Percentiles rank a stretch among this genome's conserved stretches.
phyloP scores from a whole-genome alignment of 2,329 filamentous ascomycete genomes.

The Pestalotiopsis sp. region DNA sequence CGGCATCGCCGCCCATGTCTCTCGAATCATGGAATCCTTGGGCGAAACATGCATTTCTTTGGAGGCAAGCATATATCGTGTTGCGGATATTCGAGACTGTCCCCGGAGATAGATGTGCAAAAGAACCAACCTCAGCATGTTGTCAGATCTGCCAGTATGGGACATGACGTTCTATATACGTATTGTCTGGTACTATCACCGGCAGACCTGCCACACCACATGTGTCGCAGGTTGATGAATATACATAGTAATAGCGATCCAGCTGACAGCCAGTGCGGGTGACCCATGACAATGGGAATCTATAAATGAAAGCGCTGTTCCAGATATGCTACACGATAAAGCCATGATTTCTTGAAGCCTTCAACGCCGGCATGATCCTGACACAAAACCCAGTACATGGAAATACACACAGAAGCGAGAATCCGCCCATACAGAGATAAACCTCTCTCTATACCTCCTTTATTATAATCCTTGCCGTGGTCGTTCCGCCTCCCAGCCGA shows the following conservation, averaged over 20 bases:
- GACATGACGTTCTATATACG: no score
- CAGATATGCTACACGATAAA: background rate
- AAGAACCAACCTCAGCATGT: no score
- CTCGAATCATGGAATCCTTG: no score
- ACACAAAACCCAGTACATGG: background rate
- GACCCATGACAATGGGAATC: background rate
- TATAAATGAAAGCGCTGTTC: background rate
- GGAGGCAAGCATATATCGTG: no score
- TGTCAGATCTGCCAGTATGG: no score
- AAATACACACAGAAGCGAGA: background rate
- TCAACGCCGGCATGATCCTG: background rate
- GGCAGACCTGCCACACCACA: no score
- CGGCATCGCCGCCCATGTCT: no score
- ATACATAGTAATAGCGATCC: background rate
- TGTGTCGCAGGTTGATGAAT: background rate
- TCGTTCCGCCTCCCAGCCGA: slow-evolving; percentile 46
- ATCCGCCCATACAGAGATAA: background rate
- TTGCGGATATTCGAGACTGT: no score
- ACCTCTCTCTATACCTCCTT: background rate
- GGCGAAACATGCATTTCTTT: no score
- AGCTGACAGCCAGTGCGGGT: background rate
- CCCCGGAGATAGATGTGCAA: no score
- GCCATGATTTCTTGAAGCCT: background rate
- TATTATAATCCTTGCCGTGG: slow-evolving; percentile 3
- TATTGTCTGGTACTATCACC: no score